Evolutionary conservation across 2,329 filamentous ascomycete genomes (phyloP).

Genomic region (Ophiocordyceps unilateralis): DNA sequence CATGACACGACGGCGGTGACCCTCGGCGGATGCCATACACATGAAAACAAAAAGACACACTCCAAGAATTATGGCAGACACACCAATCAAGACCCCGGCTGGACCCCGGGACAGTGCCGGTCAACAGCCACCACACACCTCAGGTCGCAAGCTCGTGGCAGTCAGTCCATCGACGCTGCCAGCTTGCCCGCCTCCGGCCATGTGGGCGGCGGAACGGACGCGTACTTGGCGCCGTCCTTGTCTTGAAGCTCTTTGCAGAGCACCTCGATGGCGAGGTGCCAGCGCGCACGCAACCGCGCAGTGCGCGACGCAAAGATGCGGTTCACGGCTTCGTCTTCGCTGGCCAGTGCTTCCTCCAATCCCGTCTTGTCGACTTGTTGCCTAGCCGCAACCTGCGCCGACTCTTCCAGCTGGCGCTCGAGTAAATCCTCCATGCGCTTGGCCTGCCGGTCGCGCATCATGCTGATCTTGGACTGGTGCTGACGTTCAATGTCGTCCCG

Average conservation of each 20-base stretch:
- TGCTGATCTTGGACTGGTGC: constrained; percentile 44
- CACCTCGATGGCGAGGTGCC: constrained; percentile 35
- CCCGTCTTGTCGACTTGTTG: constrained; percentile 30
- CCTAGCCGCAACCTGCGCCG: constrained; percentile 25
- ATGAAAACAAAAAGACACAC: no score
- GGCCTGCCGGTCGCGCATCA: constrained; percentile 45
- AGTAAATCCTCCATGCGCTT: constrained; percentile 43
- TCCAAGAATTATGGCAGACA: no score
- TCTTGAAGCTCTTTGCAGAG: constrained; percentile 34
- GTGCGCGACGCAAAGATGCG: constrained; percentile 27
- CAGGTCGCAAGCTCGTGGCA: not conserved
- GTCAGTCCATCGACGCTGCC: not conserved
- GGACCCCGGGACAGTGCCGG: no score
- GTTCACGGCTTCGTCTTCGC: constrained; percentile 31
- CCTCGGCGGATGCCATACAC: no score
- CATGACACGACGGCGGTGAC: no score
- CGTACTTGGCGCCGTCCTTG: constrained; percentile 24
- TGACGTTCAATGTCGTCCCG: constrained; percentile 41
- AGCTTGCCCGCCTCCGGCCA: constrained; percentile 8
- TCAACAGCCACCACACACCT: no score
- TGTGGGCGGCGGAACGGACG: constrained; percentile 12
- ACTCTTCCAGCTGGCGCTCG: constrained; percentile 34
- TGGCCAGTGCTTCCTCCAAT: constrained; percentile 26
- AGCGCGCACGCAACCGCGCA: constrained; percentile 27
- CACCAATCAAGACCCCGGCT: no score